Evolutionary conservation across 441 rosid genomes (phyloP), one percentile per base, ranked within the genome.

Genomic region (Pelargonium fulgidum): DNA sequence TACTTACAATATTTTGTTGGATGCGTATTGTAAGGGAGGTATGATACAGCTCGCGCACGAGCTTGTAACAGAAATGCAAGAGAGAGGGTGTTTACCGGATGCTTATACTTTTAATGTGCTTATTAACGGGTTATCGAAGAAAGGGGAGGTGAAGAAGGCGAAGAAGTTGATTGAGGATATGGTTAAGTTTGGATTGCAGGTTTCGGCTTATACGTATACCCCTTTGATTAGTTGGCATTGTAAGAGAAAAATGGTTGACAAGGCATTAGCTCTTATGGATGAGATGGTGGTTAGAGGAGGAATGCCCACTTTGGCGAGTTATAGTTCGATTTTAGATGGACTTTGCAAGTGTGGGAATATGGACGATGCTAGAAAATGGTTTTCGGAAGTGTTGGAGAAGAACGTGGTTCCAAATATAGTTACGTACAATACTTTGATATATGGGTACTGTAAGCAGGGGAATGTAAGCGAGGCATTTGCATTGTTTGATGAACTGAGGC

Each of bases 141-240:
- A 66, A 2, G 90, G 86, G 69, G 64, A 81, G 39, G 65, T 85
- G 63, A 82, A 81, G 71, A 72, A 74, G 75, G 94, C 91, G 10
- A 79, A 69, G 74, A 82, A 45, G 68, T 77, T 81, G 82, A 79
- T 79, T 69, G 72, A 64, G 73, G 83, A 74, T 73, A 87, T 90
- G 92, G 36, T 64, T 56, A 75, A 76, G 70, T 71, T 45, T 4
- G 91, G 97, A n/a, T 77, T 87, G 70, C 59, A 68, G 70, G 81
- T 82, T 75, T 82, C 89, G 3, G 47, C 79, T 42, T 79, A 77
- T 69, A 79, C 89, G 3, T 88, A 82, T 81, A 81, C 85, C 59
- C 92, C 87, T 19, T 65, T 90, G 77, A 84, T 90, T 72, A 78
- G 61, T 62, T 85, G 91, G 69, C 85, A 85, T 69, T 86, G 83